A percentile compares a stretch with the other conserved stretches of the same genome.
Evolutionary conservation across 768 basidiomycete genomes (phyloP).

Genomic region (Filobasidium wieringae): DNA sequence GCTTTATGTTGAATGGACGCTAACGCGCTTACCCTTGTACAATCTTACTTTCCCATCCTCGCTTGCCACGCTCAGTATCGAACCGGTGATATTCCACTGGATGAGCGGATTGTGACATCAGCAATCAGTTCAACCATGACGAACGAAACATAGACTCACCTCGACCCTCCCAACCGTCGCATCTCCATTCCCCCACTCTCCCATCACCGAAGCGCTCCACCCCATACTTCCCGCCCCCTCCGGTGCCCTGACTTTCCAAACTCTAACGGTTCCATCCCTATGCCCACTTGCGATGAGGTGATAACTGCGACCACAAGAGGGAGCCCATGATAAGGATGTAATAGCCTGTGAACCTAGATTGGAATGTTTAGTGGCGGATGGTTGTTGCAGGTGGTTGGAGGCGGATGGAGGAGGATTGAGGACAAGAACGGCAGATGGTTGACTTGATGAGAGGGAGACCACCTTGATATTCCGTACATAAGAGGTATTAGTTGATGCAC

Average conservation of each 20-base stretch:
- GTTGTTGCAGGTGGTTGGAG: slow-evolving; percentile 13
- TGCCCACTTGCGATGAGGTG: slow-evolving; percentile 86
- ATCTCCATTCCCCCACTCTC: slow-evolving; percentile 50
- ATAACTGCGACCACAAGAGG: slow-evolving; percentile 82
- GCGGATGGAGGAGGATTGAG: slow-evolving; percentile 41
- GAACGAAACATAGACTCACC: slow-evolving; percentile 75
- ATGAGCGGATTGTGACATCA: neutral
- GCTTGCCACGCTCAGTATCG: slow-evolving; percentile 56
- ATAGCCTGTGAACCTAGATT: slow-evolving; percentile 47
- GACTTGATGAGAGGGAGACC: slow-evolving; percentile 55
- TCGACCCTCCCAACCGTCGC: slow-evolving; percentile 73
- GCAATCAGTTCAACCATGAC: neutral
- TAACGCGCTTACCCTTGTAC: slow-evolving; percentile 49
- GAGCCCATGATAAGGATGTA: slow-evolving; percentile 82
- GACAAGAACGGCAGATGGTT: slow-evolving; percentile 54
- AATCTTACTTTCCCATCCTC: slow-evolving; percentile 46
- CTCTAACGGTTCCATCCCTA: slow-evolving; percentile 74
- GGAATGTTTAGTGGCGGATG: slow-evolving; percentile 40
- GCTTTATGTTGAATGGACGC: neutral
- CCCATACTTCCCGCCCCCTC: slow-evolving; percentile 43
- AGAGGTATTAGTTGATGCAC: neutral
- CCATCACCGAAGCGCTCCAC: slow-evolving; percentile 68
- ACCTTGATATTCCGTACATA: slow-evolving; percentile 43
- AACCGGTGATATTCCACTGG: slow-evolving; percentile 38
- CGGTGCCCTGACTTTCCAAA: slow-evolving; percentile 70